Evolutionary conservation across 2,329 filamentous ascomycete genomes (phyloP), one percentile per base, ranked within the genome.

Genomic region (Elsinoe perseae): DNA sequence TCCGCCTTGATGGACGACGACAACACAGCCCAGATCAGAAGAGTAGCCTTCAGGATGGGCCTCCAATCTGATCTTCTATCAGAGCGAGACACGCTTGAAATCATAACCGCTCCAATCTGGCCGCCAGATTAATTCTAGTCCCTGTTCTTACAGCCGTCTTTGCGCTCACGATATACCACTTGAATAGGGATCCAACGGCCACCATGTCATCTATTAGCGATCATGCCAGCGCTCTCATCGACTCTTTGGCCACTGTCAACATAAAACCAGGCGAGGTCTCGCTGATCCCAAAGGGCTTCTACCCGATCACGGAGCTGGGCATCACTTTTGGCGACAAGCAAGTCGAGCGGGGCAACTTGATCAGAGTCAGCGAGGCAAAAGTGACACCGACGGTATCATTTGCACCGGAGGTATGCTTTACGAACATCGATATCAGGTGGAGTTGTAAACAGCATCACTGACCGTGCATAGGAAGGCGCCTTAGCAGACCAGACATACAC

Each of bases 401-500:
- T 21, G 48, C 48, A 10, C 16, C 48, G n/a, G 48, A 52, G 18
- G 48, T 52, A 38, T 20, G 48, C 16, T 34, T 12, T 2, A 8
- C n/a, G 9, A 12, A 7, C 10, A 25, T 14, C n/a, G 12, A 8
- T 8, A n/a, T 7, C 14, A 36, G 7, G 2, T 2, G n/a, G n/a
- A 9, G 18, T 46, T 10, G 10, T 3, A 46, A 20, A 5, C 8
- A n/a, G 28, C 21, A 6, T 27, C 7, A 8, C 43, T 50, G 44
- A 50, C 25, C 44, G 25, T 18, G 21, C 14, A 2, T 10, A 52
- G 48, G 48, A 52, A 14, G 48, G 48, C 18, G 48, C 48, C 12
- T 36, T 18, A 14, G 32, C 28, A 52, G 48, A 52, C 16, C 28
- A 52, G 30, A 36, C 68, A 1, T 80, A 77, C 64, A 71, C 73